Evolutionary conservation across 1,139 yeast species (phyloP), one percentile per base, ranked within the genome.

Genomic region (Waltiozyma sp.): DNA sequence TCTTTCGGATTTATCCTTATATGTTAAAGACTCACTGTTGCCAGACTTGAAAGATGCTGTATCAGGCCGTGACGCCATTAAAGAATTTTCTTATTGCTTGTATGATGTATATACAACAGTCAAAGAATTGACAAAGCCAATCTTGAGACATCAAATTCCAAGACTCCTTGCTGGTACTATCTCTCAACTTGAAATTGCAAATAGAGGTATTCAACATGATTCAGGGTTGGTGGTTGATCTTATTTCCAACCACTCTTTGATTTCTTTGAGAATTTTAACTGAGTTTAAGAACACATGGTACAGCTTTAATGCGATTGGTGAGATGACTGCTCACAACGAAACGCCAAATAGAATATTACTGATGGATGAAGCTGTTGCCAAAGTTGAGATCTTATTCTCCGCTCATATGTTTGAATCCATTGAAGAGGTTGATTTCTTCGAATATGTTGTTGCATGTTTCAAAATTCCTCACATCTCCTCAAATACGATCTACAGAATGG

Each of bases 171-270:
- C 75, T 4, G 72, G 73, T 48, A 74, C 86, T 0, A 73, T 85
- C 26, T 75, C 76, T 45, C 73, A 85, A 0, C 58, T 73, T 14
- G 95, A 86, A 54, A 78, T 84, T 13, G 66, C 83, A 0, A 60
- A 82, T 19, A 68, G 95, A 46, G 93, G 93, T 0, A 57, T 62
- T 2, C 48, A 64, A 4, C 60, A 72, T 10, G 51, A 62, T 3
- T 49, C 55, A 14, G 62, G 63, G 13, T 46, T 79, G 18, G 58
- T 84, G 0, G 62, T 78, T 3, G 67, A 68, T 40, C 87, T 82
- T 50, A 54, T 86, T 2, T 73, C 87, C 0, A 71, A 76, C 47
- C 82, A 81, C 46, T 57, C 73, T 0, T 57, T 83, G 43, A 72
- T 80, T 5, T 69, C 76, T 21, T 61, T 86, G 51, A 64, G 94